Percentiles rank a stretch among this genome's conserved stretches.
These are phyloP conservation scores for Arthrobotrys megalospora DNA, from an alignment of 2,329 filamentous ascomycete genomes.

Conservation along the genomic window DNA sequence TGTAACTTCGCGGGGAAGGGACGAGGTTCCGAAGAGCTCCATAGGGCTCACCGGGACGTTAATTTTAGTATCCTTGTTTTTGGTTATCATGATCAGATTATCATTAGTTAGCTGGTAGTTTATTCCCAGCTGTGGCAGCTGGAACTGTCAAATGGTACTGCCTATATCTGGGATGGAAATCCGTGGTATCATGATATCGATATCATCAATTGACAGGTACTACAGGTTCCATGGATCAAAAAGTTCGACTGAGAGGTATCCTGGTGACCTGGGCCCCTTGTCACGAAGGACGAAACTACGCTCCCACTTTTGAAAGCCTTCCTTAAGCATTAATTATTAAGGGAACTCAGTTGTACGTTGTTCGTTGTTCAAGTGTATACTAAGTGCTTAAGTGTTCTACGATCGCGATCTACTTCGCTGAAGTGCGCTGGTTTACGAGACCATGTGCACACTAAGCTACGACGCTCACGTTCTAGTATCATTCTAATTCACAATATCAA, in stretches of 20 bases:
- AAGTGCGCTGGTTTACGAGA: too few relatives aligned
- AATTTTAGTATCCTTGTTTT: conserved; percentile 10
- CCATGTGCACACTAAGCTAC: too few relatives aligned
- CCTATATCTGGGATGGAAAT: conserved; percentile 3
- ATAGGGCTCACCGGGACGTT: neutral
- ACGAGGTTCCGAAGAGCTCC: conserved; percentile 13
- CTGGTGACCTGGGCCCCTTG: neutral
- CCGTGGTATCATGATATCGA: conserved; percentile 23
- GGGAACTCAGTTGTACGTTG: too few relatives aligned
- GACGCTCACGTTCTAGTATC: too few relatives aligned
- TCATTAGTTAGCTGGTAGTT: neutral
- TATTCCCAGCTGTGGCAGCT: conserved; percentile 7
- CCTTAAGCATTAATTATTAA: too few relatives aligned
- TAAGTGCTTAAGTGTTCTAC: too few relatives aligned
- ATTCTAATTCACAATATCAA: neutral
- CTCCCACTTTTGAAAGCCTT: too few relatives aligned
- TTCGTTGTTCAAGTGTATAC: too few relatives aligned
- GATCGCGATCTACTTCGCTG: too few relatives aligned
- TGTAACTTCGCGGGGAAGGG: conserved; percentile 8
- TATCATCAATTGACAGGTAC: neutral
- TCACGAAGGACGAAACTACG: too few relatives aligned
- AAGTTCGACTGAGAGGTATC: too few relatives aligned
- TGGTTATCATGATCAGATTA: neutral
- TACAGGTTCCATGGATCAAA: too few relatives aligned
- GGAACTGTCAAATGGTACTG: conserved; percentile 10